Evolutionary conservation across 208 protist species (phyloP), one percentile per base, ranked within the genome.

Genomic region (Trypanosoma melophagium): DNA sequence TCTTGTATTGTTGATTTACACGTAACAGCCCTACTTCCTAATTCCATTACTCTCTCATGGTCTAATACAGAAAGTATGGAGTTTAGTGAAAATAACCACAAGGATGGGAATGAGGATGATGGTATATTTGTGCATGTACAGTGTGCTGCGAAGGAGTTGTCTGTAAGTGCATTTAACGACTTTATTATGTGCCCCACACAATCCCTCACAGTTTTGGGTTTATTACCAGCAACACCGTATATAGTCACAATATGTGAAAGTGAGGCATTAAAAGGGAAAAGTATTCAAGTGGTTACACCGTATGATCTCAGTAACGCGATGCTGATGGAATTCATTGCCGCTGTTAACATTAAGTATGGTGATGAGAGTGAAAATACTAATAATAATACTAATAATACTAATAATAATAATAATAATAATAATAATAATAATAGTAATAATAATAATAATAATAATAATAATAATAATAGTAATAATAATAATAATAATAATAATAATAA

Each of bases 141-240:
- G 7, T 66, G 52, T 61, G 52, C 21, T 9, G 60, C 58, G 16
- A 38, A 45, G 47, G 52, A 72, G 40, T 2, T 28, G 25, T 17
- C 5, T 35, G 31, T 58, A n/a, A 9, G 21, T 13, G 38, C 57
- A 38, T 28, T 21, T n/a, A 66, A 25, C 21, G 40, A 60, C 7
- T 45, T 51, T 50, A 10, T 52, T 3, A 10, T 50, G 12, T 60
- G 49, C 13, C 22, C 40, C 0, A 44, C 9, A 19, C 49, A 22
- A 25, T 64, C 51, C n/a, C 16, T 66, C 17, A 24, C 22, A 22
- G 1, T 72, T 38, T 7, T 22, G 0, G 51, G 44, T 44, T 40
- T 72, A 9, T 14, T 47, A 14, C 67, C 67, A 21, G 57, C 59
- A 38, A 66, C 67, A 16, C 57, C 60, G 16, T 72, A 72, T 50